Evolutionary conservation across 2,329 filamentous ascomycete genomes (phyloP), one percentile per base, ranked within the genome.

Genomic region (Fusarium metavorans): DNA sequence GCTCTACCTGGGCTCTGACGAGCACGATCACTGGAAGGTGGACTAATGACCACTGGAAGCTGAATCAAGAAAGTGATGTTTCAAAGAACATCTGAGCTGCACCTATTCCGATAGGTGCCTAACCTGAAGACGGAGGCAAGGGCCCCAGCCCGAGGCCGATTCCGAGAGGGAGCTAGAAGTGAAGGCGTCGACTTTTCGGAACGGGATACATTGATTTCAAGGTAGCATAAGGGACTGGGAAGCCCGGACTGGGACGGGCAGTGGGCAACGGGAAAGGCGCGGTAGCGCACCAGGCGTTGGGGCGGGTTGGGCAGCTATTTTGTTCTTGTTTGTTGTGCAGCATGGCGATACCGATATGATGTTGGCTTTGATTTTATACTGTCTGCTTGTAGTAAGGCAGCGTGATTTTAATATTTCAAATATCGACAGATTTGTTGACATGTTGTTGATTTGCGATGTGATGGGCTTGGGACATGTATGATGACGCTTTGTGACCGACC

Each of bases 1-100:
- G 84, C 86, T 98, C 64, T 96, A 95, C 80, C 89, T 98, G 13
- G 94, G 95, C 25, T 93, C 93, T 74, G 93, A 94, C 65, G 94
- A 97, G 79, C 89, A 94, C 58, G 94, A 97, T 78, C 96, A 98
- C 83, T 98, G 96, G 95, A 98, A 98, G 86, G 93, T 92, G 25
- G 96, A 98, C 82, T 98, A 88, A 93, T 72, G 9, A 20, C 10
- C 16, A 48, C 48, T 30, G 48, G 18, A 30, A n/a, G 48, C 16
- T 52, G 25, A 25, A 52, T 30, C 48, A n/a, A 27, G 25, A 32
- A 30, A 20, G 25, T 20, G 48, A 34, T 6, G 27, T 45, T 64
- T 32, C 30, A 50, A 54, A 14, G 43, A 30, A 37, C 32, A 37
- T 61, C 13, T 13, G 35, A 67, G 65, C 54, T 34, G 16, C 52